Evolutionary conservation across 1,284 basidiomycete species (phyloP).

Genomic region (Rhodofomes roseus): DNA sequence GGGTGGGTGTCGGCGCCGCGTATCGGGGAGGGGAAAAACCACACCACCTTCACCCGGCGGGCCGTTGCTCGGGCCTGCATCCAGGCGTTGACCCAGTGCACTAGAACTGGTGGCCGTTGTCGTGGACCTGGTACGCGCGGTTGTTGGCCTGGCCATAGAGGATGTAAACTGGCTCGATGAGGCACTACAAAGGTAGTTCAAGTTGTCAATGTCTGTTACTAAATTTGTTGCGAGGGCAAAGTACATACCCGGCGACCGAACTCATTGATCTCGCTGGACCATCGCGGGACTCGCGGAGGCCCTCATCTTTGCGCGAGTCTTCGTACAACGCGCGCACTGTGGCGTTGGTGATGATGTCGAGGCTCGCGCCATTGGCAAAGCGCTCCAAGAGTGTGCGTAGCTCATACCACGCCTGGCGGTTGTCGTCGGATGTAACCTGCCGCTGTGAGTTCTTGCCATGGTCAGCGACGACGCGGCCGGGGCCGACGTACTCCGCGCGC

Average conservation of each 20-base stretch:
- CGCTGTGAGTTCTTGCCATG: constrained; percentile 37
- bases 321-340: constrained; percentile 73
- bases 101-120: constrained; percentile 76
- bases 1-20: too few relatives aligned
- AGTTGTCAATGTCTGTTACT: too few relatives aligned
- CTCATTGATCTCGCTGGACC: constrained; percentile 69
- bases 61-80: too few relatives aligned
- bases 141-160: constrained; percentile 73
- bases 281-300: constrained; percentile 71
- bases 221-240: too few relatives aligned
- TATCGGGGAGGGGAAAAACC: constrained; percentile 29
- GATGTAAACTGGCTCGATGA: constrained; percentile 88
- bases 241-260: constrained; percentile 45
- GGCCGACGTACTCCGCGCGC: constrained; percentile 73
- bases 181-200: constrained; percentile 36
- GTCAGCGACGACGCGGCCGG: constrained; percentile 48
- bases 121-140: constrained; percentile 58
- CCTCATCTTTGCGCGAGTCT: constrained; percentile 75
- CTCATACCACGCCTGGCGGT: constrained; percentile 52
- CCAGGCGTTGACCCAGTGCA: too few relatives aligned
- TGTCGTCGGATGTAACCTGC: constrained; percentile 40
- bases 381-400: constrained; percentile 87
- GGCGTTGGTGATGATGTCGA: constrained; percentile 70
- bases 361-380: constrained; percentile 75
- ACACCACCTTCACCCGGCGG: constrained; percentile 76